Evolutionary conservation across 164 flowering plant species (phyloP).

Genomic region (Annona squamosa): DNA sequence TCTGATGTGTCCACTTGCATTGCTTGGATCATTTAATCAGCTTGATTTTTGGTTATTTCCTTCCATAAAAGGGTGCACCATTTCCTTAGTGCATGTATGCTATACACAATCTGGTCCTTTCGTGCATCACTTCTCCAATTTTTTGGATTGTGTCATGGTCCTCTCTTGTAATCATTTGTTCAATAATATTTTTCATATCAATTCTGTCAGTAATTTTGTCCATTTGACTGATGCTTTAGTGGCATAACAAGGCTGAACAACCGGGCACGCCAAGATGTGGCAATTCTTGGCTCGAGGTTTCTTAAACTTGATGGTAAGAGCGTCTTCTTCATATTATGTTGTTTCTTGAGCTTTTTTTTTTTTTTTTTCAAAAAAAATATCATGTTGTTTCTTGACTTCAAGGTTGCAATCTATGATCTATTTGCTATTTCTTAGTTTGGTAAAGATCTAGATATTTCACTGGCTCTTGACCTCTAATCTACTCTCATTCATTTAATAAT

Average conservation of each 20-base stretch:
- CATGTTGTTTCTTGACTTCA: background rate
- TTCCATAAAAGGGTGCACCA: background rate
- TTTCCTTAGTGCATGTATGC: background rate
- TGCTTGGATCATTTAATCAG: background rate
- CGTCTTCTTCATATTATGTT: background rate
- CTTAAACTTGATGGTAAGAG: slow-evolving; percentile 86
- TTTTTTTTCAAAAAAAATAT: background rate
- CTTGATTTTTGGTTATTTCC: background rate
- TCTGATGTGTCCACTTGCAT: background rate
- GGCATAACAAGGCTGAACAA: slow-evolving; percentile 83
- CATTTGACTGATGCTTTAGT: slow-evolving; percentile 26
- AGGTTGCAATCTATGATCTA: background rate
- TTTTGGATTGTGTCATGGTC: background rate
- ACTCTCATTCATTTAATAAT: background rate
- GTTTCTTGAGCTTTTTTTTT: slow-evolving; percentile 1
- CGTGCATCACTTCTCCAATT: background rate
- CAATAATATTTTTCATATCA: background rate
- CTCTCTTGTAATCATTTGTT: slow-evolving; percentile 1
- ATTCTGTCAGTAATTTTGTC: background rate
- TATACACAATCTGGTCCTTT: background rate
- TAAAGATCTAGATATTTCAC: background rate
- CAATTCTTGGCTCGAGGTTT: slow-evolving; percentile 76
- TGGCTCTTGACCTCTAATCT: slow-evolving; percentile 1
- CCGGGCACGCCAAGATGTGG: slow-evolving; percentile 93
- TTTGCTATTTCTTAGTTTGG: background rate